Conservation (phyloP, 2,329 filamentous ascomycete species). For the Colletotrichum sp. region DNA sequence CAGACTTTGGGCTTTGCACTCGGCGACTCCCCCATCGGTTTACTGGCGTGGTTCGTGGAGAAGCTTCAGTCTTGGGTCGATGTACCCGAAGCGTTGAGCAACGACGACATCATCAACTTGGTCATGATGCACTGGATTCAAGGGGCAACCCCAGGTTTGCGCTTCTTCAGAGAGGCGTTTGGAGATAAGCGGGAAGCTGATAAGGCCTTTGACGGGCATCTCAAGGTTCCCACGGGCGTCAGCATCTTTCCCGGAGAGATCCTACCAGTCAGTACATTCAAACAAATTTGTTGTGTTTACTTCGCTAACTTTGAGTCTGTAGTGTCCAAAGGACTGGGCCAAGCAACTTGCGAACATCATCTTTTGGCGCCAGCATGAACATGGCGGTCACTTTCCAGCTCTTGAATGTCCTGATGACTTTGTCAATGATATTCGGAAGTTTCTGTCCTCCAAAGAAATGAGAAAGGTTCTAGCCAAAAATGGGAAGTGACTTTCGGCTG, state of each 20-base stretch:
- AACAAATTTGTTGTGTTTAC: neutral
- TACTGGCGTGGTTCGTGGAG: constrained; percentile 4
- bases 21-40: constrained; percentile 35
- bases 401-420: constrained; percentile 4
- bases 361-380: constrained; percentile 11
- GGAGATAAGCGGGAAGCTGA: neutral
- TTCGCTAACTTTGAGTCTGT: neutral
- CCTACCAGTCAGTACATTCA: neutral
- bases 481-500: neutral
- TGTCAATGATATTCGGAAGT: neutral
- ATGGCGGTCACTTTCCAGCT: constrained; percentile 11
- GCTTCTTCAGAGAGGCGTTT: constrained; percentile 17
- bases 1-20: constrained; percentile 20
- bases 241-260: neutral
- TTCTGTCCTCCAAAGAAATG: neutral
- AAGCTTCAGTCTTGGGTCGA: constrained; percentile 28
- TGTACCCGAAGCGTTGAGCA: constrained; percentile 11
- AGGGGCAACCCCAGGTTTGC: neutral
- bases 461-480: neutral
- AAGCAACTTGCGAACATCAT: constrained; percentile 2
- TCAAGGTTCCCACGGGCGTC: neutral
- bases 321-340: constrained; percentile 11
- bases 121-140: constrained; percentile 21
- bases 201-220: neutral
- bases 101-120: constrained; percentile 26